Evolutionary conservation across 179 eudicot species (phyloP), one percentile per base, ranked within the genome.

Genomic region (Corrigiola litoralis): DNA sequence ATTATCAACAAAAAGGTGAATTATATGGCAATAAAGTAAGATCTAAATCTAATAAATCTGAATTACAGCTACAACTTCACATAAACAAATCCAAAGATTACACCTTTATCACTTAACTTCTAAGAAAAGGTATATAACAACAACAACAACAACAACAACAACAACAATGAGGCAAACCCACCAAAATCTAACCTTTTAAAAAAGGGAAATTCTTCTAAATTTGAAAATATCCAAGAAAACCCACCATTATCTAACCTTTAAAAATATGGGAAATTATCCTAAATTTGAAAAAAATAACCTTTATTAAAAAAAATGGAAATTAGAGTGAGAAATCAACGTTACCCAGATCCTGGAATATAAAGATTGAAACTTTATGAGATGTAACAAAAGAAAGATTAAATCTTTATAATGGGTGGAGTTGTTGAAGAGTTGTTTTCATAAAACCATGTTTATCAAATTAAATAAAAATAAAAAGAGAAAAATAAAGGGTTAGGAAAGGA

Each of bases 1-100:
- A 71, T 56, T 71, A 4, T 32, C n/a, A 23, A 47, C 18, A 2
- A 33, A 71, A 61, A 36, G 33, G 60, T 20, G 36, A 45, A 64
- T 9, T 32, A 56, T 28, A 44, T 47, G 55, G 50, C 20, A 28
- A 57, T 25, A 70, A 75, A 66, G 41, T 66, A 65, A 71, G 80
- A 76, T 76, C 76, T 76, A 37, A 16, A 66, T 45, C 53, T 16
- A 20, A 71, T 23, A 34, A 42, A 52, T 65, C 70, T 69, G 68
- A 73, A 73, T 67, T 72, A 44, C 20, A 29, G 61, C 18, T 38
- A 58, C 42, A 55, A 12, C 29, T 25, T 6, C 24, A 40, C 50
- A 32, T 50, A 51, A 14, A 51, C 51, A 47, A n/a, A n/a, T 44
- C 47, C 33, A 23, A 50, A 65, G 50, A 27, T 24, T 38, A 51